A percentile compares a stretch with the other conserved stretches of the same genome.
phyloP scores from a whole-genome alignment of 768 basidiomycete genomes.

The Kwoniella bestiolae region DNA sequence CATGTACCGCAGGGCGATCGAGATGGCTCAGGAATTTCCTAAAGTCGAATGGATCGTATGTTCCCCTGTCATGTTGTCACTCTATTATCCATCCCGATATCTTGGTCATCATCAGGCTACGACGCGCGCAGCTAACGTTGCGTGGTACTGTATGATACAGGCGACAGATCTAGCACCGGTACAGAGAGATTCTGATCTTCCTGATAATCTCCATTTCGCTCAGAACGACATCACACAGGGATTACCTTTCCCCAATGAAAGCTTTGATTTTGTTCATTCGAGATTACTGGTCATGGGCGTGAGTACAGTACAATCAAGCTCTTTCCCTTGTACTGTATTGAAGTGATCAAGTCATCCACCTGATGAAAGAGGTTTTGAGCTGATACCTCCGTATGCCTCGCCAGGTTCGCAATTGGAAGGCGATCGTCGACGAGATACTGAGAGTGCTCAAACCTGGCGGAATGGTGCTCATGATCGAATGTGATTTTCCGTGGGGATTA shows the following conservation, averaged over 20 bases:
- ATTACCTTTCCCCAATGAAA: slow-evolving; percentile 27
- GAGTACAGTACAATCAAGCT: too few relatives aligned
- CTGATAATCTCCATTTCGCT: slow-evolving; percentile 25
- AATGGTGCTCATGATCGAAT: slow-evolving; percentile 21
- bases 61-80: neutral
- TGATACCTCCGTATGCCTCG: too few relatives aligned
- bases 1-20: slow-evolving; percentile 19
- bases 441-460: slow-evolving; percentile 23
- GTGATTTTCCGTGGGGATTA: slow-evolving; percentile 12
- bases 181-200: slow-evolving; percentile 19
- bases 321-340: too few relatives aligned
- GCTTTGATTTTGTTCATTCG: slow-evolving; percentile 30
- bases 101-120: too few relatives aligned
- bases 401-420: slow-evolving; percentile 25
- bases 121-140: neutral
- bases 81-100: too few relatives aligned
- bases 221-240: slow-evolving; percentile 22
- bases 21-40: slow-evolving; percentile 36
- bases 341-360: too few relatives aligned
- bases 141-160: neutral
- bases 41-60: slow-evolving; percentile 24
- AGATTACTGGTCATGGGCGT: slow-evolving; percentile 29
- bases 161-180: slow-evolving; percentile 26
- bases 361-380: too few relatives aligned
- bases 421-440: slow-evolving; percentile 13